Evolutionary conservation across 2,329 filamentous ascomycete species (phyloP).

Genomic region (Stylonectria norvegica): DNA sequence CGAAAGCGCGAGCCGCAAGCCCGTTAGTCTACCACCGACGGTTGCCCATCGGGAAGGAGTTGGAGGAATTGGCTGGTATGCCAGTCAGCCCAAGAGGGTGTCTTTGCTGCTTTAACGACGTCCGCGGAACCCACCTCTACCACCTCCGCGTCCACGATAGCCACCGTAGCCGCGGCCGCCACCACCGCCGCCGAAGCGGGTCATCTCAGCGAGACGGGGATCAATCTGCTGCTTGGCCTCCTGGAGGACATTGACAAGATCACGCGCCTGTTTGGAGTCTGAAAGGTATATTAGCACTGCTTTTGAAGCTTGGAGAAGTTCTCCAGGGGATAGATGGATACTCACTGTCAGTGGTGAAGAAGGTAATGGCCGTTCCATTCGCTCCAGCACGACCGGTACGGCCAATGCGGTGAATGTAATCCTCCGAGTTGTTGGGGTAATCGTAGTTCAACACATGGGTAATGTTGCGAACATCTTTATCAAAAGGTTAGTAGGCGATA

Average conservation of each 20-base stretch:
- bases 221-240: conserved; percentile 99
- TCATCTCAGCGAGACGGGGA: conserved; percentile 93
- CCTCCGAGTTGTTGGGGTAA: conserved; percentile 98
- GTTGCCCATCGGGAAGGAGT: conserved; percentile 48
- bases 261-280: conserved; percentile 94
- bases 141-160: conserved; percentile 59
- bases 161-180: conserved; percentile 70
- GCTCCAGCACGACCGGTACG: conserved; percentile 94
- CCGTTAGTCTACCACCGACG: conserved; percentile 45
- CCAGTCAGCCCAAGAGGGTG: conserved; percentile 35
- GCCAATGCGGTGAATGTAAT: conserved; percentile 96
- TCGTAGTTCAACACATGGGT: conserved; percentile 99
- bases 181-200: conserved; percentile 82
- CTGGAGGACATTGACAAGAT: conserved; percentile 85
- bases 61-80: conserved; percentile 45
- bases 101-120: conserved; percentile 30
- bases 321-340: conserved; percentile 28
- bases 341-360: conserved; percentile 99
- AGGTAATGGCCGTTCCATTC: conserved; percentile 92
- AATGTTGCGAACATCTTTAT: conserved; percentile 99
- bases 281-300: conserved; percentile 35
- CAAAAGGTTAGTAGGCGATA: conserved; percentile 72
- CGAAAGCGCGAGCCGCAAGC: conserved; percentile 11
- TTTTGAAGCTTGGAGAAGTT: too few relatives aligned
- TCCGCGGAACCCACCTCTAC: conserved; percentile 47